A percentile compares a stretch with the other conserved stretches of the same genome.
phyloP scores from a whole-genome alignment of 2,329 filamentous ascomycete genomes.

The Fusarium tjaetaba region DNA sequence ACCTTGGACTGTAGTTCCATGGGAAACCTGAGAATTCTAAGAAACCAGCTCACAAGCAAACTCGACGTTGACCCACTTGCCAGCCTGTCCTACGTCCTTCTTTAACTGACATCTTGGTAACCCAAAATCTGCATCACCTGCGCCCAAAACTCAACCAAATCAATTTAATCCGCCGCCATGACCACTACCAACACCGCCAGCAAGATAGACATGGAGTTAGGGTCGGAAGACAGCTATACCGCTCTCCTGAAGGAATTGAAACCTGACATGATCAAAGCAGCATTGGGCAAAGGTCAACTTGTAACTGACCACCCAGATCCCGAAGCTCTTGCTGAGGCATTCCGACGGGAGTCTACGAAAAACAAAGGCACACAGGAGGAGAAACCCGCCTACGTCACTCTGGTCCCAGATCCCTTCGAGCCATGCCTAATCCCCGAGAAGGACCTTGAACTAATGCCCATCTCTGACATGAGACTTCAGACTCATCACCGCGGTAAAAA shows the following conservation, averaged over 20 bases:
- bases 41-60: background rate
- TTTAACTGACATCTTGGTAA: background rate
- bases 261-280: background rate
- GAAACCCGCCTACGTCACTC: background rate
- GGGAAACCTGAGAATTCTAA: background rate
- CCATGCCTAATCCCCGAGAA: background rate
- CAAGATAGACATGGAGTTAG: slow-evolving; percentile 2
- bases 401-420: background rate
- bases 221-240: background rate
- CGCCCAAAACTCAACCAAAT: background rate
- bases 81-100: background rate
- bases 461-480: slow-evolving; percentile 19
- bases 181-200: background rate
- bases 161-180: background rate
- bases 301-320: slow-evolving; percentile 5
- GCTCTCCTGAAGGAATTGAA: background rate
- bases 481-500: slow-evolving; percentile 33
- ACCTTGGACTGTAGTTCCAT: too few species aligned
- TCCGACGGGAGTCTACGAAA: background rate
- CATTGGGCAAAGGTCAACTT: slow-evolving; percentile 1
- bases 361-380: background rate
- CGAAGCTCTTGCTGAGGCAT: background rate
- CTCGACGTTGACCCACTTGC: background rate
- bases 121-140: background rate
- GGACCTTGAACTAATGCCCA: background rate